Percentiles rank a stretch among this genome's conserved stretches.
Evolutionary conservation across 2,329 filamentous ascomycete genomes (phyloP).

Genomic region (Chaetomiaceae sp.): DNA sequence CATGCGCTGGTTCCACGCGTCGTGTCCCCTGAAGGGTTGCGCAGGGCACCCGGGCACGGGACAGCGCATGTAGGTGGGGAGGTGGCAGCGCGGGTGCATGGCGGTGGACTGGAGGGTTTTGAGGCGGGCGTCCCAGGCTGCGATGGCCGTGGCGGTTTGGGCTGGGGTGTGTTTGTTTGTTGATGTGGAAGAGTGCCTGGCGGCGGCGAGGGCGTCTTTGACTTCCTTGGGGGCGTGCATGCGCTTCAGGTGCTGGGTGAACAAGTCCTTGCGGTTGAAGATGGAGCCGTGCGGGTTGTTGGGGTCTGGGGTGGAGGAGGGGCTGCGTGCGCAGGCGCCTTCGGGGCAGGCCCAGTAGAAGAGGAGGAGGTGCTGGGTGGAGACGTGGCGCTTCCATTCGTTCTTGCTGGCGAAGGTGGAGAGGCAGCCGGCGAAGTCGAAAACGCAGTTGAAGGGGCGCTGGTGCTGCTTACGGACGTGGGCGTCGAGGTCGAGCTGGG

Average conservation of each 20-base stretch:
- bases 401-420: conserved; percentile 77
- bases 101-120: conserved; percentile 55
- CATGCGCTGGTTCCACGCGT: conserved; percentile 76
- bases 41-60: conserved; percentile 55
- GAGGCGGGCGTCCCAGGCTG: conserved; percentile 49
- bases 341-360: conserved; percentile 72
- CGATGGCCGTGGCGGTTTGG: neutral
- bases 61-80: conserved; percentile 59
- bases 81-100: conserved; percentile 52
- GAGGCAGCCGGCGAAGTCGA: conserved; percentile 70
- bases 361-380: conserved; percentile 72
- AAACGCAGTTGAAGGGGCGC: conserved; percentile 70
- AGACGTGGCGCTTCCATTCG: conserved; percentile 90
- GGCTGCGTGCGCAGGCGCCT: conserved; percentile 45
- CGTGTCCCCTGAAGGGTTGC: conserved; percentile 54
- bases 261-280: conserved; percentile 91
- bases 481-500: conserved; percentile 41
- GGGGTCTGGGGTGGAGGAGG: conserved; percentile 25
- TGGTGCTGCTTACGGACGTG: conserved; percentile 52
- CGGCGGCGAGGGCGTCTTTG: conserved; percentile 32
- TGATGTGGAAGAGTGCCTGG: neutral
- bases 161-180: neutral
- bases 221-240: conserved; percentile 64
- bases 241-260: conserved; percentile 79
- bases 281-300: conserved; percentile 47